Base-by-base conservation (phyloP, 169 alveolate species). In the Eimeria praecox region DNA sequence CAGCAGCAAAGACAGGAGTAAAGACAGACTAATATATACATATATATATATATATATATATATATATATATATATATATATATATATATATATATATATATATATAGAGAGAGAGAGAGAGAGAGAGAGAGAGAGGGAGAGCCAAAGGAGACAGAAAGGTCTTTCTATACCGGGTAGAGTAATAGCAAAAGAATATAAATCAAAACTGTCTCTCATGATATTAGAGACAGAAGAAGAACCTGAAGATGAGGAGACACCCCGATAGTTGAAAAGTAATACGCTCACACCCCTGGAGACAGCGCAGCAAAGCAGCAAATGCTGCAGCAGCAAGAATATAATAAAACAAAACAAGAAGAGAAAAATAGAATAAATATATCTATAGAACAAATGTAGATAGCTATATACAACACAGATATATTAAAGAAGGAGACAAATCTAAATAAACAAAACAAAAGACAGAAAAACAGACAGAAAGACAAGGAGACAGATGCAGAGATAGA, bases 281-380 rank as follows among this genome's bases (percentile, higher is more conserved):
- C 91, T 83, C 35, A 83, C 1, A 18, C 91, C 91, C 91, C 91
- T 83, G 42, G 10, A 46, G n/a, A 77, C 87, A 77, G 8, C n/a
- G n/a, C n/a, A n/a, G 44, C 12, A 12, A 40, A 73, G 12, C n/a
- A 38, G 22, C 10, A 73, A 30, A 38, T n/a, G 85, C 12, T 38
- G 38, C 27, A 73, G 44, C 6, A 24, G n/a, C n/a, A 73, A 38
- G 18, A 73, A 73, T n/a, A 24, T 1, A 20, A 30, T 73, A 1
- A 73, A 3, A 30, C 35, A 27, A 64, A 64, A 18, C 14, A 64
- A 10, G 24, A 64, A 27, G 14, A 64, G 12, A 64, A 64, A 14
- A 64, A 64, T 0, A 2, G 24, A 64, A 71, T 30, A 71, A 10
- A 78, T 42, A 44, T 27, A 44, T 0, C 0, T 22, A 77, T 5